A percentile compares a stretch with the other conserved stretches of the same genome.
Evolutionary conservation across 306 rosid genomes (phyloP).

Genomic region (Medicago arabica): DNA sequence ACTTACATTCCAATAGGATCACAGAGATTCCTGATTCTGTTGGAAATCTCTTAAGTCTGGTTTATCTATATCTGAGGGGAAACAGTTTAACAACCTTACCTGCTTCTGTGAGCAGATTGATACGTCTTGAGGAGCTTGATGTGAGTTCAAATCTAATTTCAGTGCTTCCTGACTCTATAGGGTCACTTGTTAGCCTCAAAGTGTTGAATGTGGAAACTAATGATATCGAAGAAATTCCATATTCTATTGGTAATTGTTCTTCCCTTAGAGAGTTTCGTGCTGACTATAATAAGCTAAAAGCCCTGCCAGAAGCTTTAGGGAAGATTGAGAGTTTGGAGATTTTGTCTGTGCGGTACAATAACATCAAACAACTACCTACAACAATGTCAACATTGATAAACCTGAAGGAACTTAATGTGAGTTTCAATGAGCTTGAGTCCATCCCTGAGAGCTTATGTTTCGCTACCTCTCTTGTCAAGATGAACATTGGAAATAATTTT

Average conservation of each 20-base stretch:
- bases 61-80: slow-evolving; percentile 68
- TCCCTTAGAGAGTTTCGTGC: slow-evolving; percentile 72
- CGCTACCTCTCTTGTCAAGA: slow-evolving; percentile 80
- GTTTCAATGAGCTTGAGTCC: slow-evolving; percentile 87
- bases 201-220: slow-evolving; percentile 77
- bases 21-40: slow-evolving; percentile 67
- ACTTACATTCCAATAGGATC: slow-evolving; percentile 74
- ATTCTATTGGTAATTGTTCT: slow-evolving; percentile 74
- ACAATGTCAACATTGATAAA: slow-evolving; percentile 77
- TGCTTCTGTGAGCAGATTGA: slow-evolving; percentile 71
- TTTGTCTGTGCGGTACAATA: slow-evolving; percentile 80
- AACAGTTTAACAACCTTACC: slow-evolving; percentile 67
- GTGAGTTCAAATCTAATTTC: slow-evolving; percentile 76
- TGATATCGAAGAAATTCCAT: slow-evolving; percentile 83
- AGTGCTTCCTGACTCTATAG: slow-evolving; percentile 69
- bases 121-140: slow-evolving; percentile 76
- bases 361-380: slow-evolving; percentile 79
- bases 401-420: slow-evolving; percentile 81
- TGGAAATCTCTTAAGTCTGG: slow-evolving; percentile 70
- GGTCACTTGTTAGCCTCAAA: slow-evolving; percentile 71
- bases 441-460: slow-evolving; percentile 92
- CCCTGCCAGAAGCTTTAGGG: slow-evolving; percentile 91
- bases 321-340: slow-evolving; percentile 77
- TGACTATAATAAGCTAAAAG: slow-evolving; percentile 82
- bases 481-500: slow-evolving; percentile 86